Percentiles rank a stretch among this genome's conserved stretches.
phyloP scores from a whole-genome alignment of 306 rosid species.

The Quercus alba region DNA sequence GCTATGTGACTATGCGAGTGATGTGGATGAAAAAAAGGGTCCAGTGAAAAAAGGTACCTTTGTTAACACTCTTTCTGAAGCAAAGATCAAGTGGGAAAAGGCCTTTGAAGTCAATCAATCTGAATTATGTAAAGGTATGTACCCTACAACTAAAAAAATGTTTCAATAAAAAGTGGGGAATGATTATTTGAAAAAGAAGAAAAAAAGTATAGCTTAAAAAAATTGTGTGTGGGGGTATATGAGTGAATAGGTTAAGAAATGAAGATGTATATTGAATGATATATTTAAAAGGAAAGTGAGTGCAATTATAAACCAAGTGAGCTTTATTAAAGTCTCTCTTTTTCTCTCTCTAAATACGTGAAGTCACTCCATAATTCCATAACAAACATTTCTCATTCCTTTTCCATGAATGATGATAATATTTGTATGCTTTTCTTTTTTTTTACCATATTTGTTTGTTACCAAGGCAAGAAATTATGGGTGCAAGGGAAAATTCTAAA shows the following conservation, averaged over 20 bases:
- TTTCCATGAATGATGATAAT: no score
- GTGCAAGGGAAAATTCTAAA: no score
- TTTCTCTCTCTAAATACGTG: no score
- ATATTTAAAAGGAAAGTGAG: background rate
- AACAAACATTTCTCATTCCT: no score
- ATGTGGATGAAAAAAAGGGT: background rate
- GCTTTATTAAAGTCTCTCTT: no score
- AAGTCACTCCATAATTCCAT: no score
- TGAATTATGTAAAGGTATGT: background rate
- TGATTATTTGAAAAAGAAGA: background rate
- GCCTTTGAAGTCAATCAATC: conserved; percentile 40
- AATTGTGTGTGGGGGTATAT: conserved; percentile 1
- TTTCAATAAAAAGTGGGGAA: conserved; percentile 16
- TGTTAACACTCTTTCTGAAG: conserved; percentile 34
- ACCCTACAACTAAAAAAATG: conserved; percentile 40
- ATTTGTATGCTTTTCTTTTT: no score
- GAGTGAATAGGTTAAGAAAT: conserved; percentile 1
- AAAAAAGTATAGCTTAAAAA: conserved; percentile 1
- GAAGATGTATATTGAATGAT: no score
- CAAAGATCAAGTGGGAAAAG: conserved; percentile 38
- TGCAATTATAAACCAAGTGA: background rate
- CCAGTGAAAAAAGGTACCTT: conserved; percentile 43
- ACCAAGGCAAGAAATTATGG: no score
- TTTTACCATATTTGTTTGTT: no score
- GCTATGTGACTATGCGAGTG: background rate